phyloP scores from a whole-genome alignment of 2,329 filamentous ascomycete species.

The Phialophora chinensis region DNA sequence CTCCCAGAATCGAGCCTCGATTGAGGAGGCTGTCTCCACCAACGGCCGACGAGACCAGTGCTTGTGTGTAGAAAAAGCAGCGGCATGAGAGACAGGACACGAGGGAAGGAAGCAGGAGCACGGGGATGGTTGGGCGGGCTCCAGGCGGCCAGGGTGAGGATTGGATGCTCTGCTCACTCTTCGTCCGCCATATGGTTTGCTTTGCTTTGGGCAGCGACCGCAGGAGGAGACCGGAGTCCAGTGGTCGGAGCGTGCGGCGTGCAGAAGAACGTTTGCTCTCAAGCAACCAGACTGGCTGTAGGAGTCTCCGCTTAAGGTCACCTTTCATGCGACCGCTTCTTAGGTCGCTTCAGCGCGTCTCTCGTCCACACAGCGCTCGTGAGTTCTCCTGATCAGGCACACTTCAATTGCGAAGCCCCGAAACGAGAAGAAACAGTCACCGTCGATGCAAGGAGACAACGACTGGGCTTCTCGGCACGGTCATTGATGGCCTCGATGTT shows the following conservation, averaged over 20 bases:
- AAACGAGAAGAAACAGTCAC: slow-evolving; percentile 1
- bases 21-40: neutral
- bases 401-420: neutral
- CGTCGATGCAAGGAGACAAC: neutral
- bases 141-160: slow-evolving; percentile 24
- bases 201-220: slow-evolving; percentile 32
- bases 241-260: slow-evolving; percentile 23
- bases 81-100: slow-evolving; percentile 7
- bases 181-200: slow-evolving; percentile 13
- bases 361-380: slow-evolving; percentile 13
- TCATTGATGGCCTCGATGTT: slow-evolving; percentile 15
- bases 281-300: slow-evolving; percentile 31
- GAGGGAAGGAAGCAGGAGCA: slow-evolving; percentile 9
- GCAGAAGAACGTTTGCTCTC: slow-evolving; percentile 29
- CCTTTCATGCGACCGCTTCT: slow-evolving; percentile 34
- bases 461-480: slow-evolving; percentile 4
- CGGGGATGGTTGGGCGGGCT: slow-evolving; percentile 28
- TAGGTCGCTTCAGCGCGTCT: slow-evolving; percentile 29
- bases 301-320: slow-evolving; percentile 27
- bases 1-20: neutral
- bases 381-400: slow-evolving; percentile 12
- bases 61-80: slow-evolving; percentile 21
- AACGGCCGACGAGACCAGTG: neutral
- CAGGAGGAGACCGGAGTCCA: slow-evolving; percentile 11
- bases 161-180: slow-evolving; percentile 31